phyloP scores from a whole-genome alignment of 257 asterid genomes.

The Solanum etuberosum region DNA sequence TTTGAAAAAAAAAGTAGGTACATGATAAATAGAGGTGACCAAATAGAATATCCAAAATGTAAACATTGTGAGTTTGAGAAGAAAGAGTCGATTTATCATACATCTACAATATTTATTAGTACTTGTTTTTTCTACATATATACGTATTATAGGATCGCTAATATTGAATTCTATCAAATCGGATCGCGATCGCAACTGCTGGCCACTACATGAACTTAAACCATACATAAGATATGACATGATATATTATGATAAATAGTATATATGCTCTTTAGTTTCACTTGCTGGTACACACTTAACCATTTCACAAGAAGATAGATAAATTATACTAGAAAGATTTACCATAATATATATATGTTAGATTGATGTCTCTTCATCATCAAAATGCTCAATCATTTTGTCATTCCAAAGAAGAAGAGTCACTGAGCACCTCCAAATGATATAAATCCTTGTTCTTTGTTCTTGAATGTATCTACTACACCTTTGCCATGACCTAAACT shows the following conservation, averaged over 20 bases:
- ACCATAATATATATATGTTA: background rate
- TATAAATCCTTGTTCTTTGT: constrained; percentile 65
- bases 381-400: background rate
- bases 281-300: background rate
- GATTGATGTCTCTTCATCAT: background rate
- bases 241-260: background rate
- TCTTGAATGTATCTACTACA: constrained; percentile 65
- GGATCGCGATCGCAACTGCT: background rate
- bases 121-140: background rate
- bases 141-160: background rate
- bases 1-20: background rate
- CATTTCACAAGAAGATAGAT: background rate
- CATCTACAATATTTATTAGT: background rate
- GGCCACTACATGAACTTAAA: background rate
- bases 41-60: background rate
- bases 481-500: constrained; percentile 34
- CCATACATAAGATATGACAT: background rate
- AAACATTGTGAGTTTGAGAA: background rate
- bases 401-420: constrained; percentile 55
- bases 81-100: background rate
- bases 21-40: background rate
- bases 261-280: background rate
- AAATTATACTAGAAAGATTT: background rate
- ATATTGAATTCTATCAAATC: background rate
- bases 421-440: constrained; percentile 68